Evolutionary conservation across 2,329 filamentous ascomycete genomes (phyloP).

Genomic region (Cadophora gregata): DNA sequence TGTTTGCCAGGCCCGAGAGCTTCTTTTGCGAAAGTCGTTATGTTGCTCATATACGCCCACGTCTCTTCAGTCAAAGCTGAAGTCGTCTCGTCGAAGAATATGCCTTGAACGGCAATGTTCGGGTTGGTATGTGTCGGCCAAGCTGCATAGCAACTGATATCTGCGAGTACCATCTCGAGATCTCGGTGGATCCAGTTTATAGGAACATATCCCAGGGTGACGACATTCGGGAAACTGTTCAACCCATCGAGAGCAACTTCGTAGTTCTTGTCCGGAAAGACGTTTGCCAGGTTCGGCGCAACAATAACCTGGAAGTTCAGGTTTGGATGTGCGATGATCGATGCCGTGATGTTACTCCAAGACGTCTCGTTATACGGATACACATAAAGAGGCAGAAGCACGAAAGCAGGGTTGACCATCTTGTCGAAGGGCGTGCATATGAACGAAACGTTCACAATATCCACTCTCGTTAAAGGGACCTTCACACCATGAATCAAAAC

Average conservation of each 20-base stretch:
- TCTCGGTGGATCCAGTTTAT: conserved; percentile 45
- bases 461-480: background rate
- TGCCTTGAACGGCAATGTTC: conserved; percentile 35
- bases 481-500: background rate
- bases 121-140: conserved; percentile 41
- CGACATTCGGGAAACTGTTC: conserved; percentile 41
- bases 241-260: conserved; percentile 29
- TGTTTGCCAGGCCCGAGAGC: conserved; percentile 29
- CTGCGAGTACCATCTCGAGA: conserved; percentile 43
- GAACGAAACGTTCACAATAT: conserved; percentile 1
- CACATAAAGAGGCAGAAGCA: conserved; percentile 38
- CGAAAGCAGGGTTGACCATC: conserved; percentile 32
- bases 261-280: conserved; percentile 35
- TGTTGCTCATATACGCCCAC: conserved; percentile 31
- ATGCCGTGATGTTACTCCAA: conserved; percentile 33
- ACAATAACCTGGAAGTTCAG: conserved; percentile 36
- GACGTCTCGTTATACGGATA: conserved; percentile 36
- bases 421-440: conserved; percentile 17
- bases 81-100: conserved; percentile 36
- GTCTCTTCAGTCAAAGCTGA: conserved; percentile 26
- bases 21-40: conserved; percentile 31
- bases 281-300: conserved; percentile 31
- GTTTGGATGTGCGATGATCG: conserved; percentile 31
- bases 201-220: conserved; percentile 49
- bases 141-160: conserved; percentile 47